Evolutionary conservation across 2,329 filamentous ascomycete genomes (phyloP).

Genomic region (Xylaria multiplex): DNA sequence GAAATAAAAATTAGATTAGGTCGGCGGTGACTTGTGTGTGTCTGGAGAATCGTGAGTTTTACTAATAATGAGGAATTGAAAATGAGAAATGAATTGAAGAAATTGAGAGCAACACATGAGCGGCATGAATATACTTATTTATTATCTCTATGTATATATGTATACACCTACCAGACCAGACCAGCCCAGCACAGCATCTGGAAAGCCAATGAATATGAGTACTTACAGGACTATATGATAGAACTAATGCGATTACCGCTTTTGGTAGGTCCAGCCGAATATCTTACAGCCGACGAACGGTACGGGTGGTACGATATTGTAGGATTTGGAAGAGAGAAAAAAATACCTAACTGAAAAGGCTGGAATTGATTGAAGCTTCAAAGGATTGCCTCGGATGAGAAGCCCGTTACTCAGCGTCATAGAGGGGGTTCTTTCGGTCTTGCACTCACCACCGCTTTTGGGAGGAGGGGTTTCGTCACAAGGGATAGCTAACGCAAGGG

Average conservation of each 20-base stretch:
- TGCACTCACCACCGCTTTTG: not conserved
- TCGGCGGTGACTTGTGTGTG: not conserved
- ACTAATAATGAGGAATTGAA: not conserved
- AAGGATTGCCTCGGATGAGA: too few relatives aligned
- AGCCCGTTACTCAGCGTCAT: conserved; percentile 15
- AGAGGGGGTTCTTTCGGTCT: conserved; percentile 25
- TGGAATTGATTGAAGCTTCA: too few relatives aligned
- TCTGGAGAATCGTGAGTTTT: not conserved
- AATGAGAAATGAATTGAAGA: not conserved
- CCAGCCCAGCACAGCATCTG: not conserved
- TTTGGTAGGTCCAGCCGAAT: conserved; percentile 29
- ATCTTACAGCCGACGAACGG: not conserved
- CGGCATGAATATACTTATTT: not conserved
- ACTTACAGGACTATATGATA: not conserved
- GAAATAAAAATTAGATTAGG: too few relatives aligned
- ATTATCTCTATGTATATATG: too few relatives aligned
- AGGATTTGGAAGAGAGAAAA: not conserved
- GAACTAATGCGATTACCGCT: conserved; percentile 7
- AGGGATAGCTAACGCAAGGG: not conserved
- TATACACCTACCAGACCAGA: too few relatives aligned
- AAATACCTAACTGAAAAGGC: too few relatives aligned
- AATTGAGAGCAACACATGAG: not conserved
- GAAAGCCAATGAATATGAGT: not conserved
- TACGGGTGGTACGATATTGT: conserved; percentile 8
- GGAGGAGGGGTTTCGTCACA: conserved; percentile 15